These are phyloP conservation scores for Ceratocystis diversiconidia DNA, from an alignment of 2,329 filamentous ascomycete genomes.

Conservation along the genomic window DNA sequence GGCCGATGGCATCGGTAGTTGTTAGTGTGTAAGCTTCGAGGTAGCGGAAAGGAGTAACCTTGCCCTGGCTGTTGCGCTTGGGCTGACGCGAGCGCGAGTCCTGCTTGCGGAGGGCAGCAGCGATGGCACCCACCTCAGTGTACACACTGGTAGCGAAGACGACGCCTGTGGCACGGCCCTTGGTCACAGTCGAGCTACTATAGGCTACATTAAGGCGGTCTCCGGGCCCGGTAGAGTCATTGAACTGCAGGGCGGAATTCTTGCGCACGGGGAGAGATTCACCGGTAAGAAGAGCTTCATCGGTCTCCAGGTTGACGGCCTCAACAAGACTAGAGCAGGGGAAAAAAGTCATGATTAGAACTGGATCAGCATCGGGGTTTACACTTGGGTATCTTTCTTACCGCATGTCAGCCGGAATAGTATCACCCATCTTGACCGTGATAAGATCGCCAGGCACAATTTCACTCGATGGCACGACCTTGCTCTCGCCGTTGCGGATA, in stretches of 20 bases:
- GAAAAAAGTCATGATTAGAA: constrained; percentile 24
- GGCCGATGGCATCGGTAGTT: constrained; percentile 41
- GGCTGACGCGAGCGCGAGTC: constrained; percentile 38
- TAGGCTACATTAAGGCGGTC: constrained; percentile 45
- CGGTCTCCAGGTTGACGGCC: constrained; percentile 47
- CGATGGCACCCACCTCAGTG: constrained; percentile 46
- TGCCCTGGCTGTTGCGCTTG: constrained; percentile 38
- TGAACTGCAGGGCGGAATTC: constrained; percentile 30
- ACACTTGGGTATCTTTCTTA: neutral
- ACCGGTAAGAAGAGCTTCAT: constrained; percentile 47
- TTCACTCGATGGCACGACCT: constrained; percentile 25
- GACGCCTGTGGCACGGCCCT: constrained; percentile 43
- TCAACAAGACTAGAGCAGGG: constrained; percentile 29
- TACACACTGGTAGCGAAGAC: constrained; percentile 46
- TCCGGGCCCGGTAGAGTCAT: constrained; percentile 28
- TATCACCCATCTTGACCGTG: constrained; percentile 36
- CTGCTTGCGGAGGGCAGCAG: constrained; percentile 35
- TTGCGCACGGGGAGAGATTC: constrained; percentile 44
- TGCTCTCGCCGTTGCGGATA: constrained; percentile 27
- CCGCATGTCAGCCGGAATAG: constrained; percentile 42
- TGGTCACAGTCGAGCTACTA: constrained; percentile 41
- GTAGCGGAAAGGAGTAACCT: constrained; percentile 39
- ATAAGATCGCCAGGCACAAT: constrained; percentile 45
- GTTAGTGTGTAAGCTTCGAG: constrained; percentile 35
- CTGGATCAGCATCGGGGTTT: neutral